Evolutionary conservation across 2,329 filamentous ascomycete species (phyloP), one percentile per base, ranked within the genome.

Genomic region (Cordyceps fumosorosea): DNA sequence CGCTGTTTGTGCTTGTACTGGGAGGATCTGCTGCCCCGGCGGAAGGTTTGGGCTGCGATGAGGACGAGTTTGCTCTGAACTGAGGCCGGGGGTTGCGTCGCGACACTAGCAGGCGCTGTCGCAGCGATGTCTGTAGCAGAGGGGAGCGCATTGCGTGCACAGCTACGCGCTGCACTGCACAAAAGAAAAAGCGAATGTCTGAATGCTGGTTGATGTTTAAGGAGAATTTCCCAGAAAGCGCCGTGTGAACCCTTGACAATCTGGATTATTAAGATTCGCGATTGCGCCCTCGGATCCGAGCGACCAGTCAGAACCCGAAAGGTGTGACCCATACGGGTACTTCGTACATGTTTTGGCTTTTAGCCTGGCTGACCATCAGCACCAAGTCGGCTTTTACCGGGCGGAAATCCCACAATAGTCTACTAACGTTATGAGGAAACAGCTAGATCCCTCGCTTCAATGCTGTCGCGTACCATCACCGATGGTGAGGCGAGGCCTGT

Each of bases 241-340:
- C 24, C 42, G 16, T 45, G 7, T 44, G 42, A 12, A 47, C 8
- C 44, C 50, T 42, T 26, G 12, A 10, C 32, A 52, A 20, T 53
- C 14, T 51, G 34, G 34, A 59, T 53, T 54, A 45, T 53, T 47
- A 53, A 47, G 24, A 60, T 54, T 60, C 37, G n/a, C 50, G 44
- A n/a, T 45, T 29, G 57, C 57, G 40, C 14, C 40, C 26, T 60
- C 57, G 57, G 57, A 60, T 60, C 57, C 50, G 50, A 59, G 56
- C 34, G 37, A 32, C 34, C 34, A 42, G 34, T 59, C 47, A 59
- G 6, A 51, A 26, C 6, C 44, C 18, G n/a, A 47, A 20, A 20
- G 4, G 34, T 11, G 34, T 51, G 56, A 59, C 56, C 56, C 56
- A 59, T 51, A 5, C 29, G 3, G 29, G 3, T 29, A 14, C 34